Conservation (phyloP, 2,329 filamentous ascomycete species). For the Alternaria consortialis region DNA sequence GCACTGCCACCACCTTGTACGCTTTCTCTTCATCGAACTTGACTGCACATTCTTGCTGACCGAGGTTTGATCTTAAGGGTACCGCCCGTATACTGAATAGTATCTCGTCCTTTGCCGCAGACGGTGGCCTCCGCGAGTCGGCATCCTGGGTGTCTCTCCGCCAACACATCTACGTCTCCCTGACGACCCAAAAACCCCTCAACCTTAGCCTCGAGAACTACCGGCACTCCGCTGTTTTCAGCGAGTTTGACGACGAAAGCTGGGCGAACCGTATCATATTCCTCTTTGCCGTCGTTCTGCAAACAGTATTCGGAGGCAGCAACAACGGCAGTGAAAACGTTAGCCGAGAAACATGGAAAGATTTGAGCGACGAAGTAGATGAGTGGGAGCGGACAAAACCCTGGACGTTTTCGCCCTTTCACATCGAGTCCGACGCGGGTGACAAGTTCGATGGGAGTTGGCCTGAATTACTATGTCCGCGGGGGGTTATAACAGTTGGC, state of each 20-base stretch:
- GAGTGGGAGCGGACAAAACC: slow-evolving; percentile 46
- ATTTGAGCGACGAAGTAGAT: slow-evolving; percentile 41
- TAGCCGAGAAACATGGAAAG: slow-evolving; percentile 38
- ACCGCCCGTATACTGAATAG: slow-evolving; percentile 52
- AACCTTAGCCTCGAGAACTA: slow-evolving; percentile 44
- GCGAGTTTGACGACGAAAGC: slow-evolving; percentile 40
- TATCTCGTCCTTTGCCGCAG: slow-evolving; percentile 49
- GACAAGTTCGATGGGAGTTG: slow-evolving; percentile 33
- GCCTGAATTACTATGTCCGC: slow-evolving; percentile 34
- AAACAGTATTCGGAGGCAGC: slow-evolving; percentile 35
- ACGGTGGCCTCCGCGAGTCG: slow-evolving; percentile 53
- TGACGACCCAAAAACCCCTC: slow-evolving; percentile 47
- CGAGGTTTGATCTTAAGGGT: slow-evolving; percentile 15
- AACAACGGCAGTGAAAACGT: slow-evolving; percentile 27
- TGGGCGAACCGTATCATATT: slow-evolving; percentile 48
- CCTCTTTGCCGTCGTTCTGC: slow-evolving; percentile 40
- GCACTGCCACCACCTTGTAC: slow-evolving; percentile 50
- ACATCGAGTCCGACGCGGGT: slow-evolving; percentile 33
- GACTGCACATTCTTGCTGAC: not conserved
- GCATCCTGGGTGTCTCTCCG: slow-evolving; percentile 54
- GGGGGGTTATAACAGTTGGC: slow-evolving; percentile 40
- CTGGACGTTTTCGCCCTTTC: slow-evolving; percentile 39
- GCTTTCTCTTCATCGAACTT: not conserved
- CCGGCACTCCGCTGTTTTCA: slow-evolving; percentile 39
- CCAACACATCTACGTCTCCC: slow-evolving; percentile 53